phyloP scores from a whole-genome alignment of 345 rosid species.

The Citrus inodora region DNA sequence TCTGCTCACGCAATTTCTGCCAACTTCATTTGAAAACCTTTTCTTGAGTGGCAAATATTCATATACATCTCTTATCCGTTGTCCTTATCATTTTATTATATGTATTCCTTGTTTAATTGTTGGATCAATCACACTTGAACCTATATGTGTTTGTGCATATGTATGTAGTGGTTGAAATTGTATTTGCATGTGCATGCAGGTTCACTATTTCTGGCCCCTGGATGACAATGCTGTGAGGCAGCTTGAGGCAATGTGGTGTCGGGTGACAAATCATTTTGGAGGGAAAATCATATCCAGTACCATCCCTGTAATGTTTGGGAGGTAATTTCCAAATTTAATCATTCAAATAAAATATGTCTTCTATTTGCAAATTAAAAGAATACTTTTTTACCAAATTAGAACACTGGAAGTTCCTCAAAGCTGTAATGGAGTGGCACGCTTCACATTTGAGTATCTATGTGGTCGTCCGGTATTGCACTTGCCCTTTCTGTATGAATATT shows the following conservation, averaged over 20 bases:
- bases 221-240: slow-evolving; percentile 39
- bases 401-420: slow-evolving; percentile 74
- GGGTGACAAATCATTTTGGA: slow-evolving; percentile 51
- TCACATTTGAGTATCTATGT: slow-evolving; percentile 80
- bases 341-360: not conserved
- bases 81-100: not conserved
- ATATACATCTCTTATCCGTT: not conserved
- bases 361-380: not conserved
- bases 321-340: slow-evolving; percentile 39
- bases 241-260: slow-evolving; percentile 67
- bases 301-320: slow-evolving; percentile 90
- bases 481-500: not conserved
- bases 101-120: too few relatives aligned
- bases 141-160: not conserved
- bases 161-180: slow-evolving; percentile 19
- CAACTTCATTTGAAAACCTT: not conserved
- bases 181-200: slow-evolving; percentile 41
- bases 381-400: slow-evolving; percentile 34
- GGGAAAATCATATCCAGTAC: slow-evolving; percentile 57
- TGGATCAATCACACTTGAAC: not conserved
- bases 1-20: not conserved
- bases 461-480: slow-evolving; percentile 59
- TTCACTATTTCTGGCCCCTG: slow-evolving; percentile 75
- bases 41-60: not conserved
- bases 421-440: slow-evolving; percentile 78